phyloP scores from a whole-genome alignment of 2,329 filamentous ascomycete species.

The Colletotrichum horii region DNA sequence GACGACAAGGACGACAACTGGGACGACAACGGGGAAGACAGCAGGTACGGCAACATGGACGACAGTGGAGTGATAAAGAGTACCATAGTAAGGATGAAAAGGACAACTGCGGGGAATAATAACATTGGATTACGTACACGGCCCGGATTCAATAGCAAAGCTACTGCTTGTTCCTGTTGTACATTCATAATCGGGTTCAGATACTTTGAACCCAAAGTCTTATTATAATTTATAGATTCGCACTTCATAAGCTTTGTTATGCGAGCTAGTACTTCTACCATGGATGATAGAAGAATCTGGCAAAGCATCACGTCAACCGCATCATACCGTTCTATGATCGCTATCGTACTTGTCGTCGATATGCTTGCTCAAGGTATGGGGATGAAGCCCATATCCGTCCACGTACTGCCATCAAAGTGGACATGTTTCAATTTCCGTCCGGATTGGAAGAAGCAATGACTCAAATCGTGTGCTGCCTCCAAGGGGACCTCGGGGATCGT shows the following conservation, averaged over 20 bases:
- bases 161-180: neutral
- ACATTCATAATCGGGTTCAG: neutral
- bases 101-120: neutral
- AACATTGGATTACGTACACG: neutral
- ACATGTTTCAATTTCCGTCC: conserved; percentile 10
- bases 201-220: neutral
- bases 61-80: neutral
- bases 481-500: neutral
- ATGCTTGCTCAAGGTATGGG: neutral
- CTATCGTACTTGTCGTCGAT: neutral
- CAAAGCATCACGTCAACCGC: neutral
- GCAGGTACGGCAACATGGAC: neutral
- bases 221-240: neutral
- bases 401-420: conserved; percentile 9
- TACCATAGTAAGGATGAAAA: neutral
- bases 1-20: neutral
- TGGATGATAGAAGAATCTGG: neutral
- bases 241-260: neutral
- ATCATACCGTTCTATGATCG: neutral
- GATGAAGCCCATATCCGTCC: conserved; percentile 12
- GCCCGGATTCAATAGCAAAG: neutral
- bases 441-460: conserved; percentile 19
- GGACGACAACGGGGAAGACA: neutral
- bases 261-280: neutral
- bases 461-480: conserved; percentile 1